phyloP scores from a whole-genome alignment of 192 early-diverging fungal genomes.

The Rhizoclosmatium globosum region DNA sequence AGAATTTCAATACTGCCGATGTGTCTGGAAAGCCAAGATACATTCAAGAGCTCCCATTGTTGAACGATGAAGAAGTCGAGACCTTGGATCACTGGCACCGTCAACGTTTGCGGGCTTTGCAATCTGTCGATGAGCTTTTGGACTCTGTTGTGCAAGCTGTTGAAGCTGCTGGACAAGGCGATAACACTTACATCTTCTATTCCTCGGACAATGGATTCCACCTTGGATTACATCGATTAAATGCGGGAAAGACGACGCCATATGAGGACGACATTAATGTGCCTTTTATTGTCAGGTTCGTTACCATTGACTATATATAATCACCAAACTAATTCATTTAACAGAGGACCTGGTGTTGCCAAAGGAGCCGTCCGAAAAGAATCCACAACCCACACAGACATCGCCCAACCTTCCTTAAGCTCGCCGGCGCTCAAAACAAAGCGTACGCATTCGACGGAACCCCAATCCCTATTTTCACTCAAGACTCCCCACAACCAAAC shows the following conservation, averaged over 20 bases:
- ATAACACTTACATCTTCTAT: constrained; percentile 67
- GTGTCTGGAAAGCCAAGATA: constrained; percentile 61
- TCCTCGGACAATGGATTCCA: constrained; percentile 78
- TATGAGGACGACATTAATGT: constrained; percentile 71
- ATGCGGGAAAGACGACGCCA: constrained; percentile 67
- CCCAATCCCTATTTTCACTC: constrained; percentile 59
- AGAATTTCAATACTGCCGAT: constrained; percentile 64
- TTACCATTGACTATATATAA: neutral
- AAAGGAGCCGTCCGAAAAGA: constrained; percentile 51
- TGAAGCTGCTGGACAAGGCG: constrained; percentile 50
- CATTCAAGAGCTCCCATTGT: constrained; percentile 52
- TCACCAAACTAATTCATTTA: neutral
- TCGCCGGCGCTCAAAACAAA: constrained; percentile 55
- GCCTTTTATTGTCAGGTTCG: constrained; percentile 48
- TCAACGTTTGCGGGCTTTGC: constrained; percentile 38
- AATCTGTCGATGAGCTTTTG: constrained; percentile 70
- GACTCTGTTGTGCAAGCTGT: constrained; percentile 61
- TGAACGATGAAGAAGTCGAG: constrained; percentile 38
- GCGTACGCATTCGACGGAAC: constrained; percentile 61
- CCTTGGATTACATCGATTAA: constrained; percentile 67
- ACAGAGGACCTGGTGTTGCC: constrained; percentile 65
- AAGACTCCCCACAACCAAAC: constrained; percentile 43
- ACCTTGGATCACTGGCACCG: constrained; percentile 56
- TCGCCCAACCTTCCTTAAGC: constrained; percentile 68
- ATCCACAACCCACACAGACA: constrained; percentile 64